Evolutionary conservation across 805 yeast species (phyloP).

Genomic region (Suhomyces prunicola): DNA sequence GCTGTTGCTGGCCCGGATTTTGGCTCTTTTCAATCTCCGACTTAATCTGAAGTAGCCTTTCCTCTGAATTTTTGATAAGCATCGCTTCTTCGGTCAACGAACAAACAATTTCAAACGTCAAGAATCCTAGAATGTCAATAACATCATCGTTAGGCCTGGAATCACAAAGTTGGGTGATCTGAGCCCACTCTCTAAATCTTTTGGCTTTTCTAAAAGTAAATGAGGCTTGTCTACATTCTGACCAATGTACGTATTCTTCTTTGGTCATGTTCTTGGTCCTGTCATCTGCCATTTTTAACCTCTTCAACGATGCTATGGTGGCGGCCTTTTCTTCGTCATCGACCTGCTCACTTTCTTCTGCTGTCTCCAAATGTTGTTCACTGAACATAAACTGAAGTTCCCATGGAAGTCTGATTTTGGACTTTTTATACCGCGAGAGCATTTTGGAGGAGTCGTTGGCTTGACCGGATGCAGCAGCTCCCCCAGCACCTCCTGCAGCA

Average conservation of each 20-base stretch:
- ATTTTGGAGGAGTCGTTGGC: constrained; percentile 38
- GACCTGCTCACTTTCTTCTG: constrained; percentile 53
- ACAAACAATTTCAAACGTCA: constrained; percentile 96
- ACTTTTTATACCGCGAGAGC: constrained; percentile 58
- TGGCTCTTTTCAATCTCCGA: constrained; percentile 19
- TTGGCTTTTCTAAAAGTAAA: constrained; percentile 94
- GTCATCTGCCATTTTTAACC: constrained; percentile 90
- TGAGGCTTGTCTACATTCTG: constrained; percentile 96
- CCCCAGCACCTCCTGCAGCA: constrained; percentile 42
- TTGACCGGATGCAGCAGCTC: constrained; percentile 31
- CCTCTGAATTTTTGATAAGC: constrained; percentile 69
- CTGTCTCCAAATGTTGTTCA: constrained; percentile 79
- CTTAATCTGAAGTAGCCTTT: constrained; percentile 37
- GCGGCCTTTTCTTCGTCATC: constrained; percentile 93
- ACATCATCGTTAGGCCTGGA: constrained; percentile 95
- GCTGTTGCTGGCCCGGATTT: constrained; percentile 28
- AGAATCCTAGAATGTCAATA: constrained; percentile 88
- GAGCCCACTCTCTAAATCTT: constrained; percentile 95
- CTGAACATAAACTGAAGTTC: constrained; percentile 90
- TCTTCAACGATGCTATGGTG: constrained; percentile 77
- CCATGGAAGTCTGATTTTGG: constrained; percentile 89
- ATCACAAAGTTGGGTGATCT: constrained; percentile 77
- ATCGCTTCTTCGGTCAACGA: constrained; percentile 90
- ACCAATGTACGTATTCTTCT: constrained; percentile 98
- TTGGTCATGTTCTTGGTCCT: constrained; percentile 90